A percentile compares a stretch with the other conserved stretches of the same genome.
phyloP scores from a whole-genome alignment of 805 yeast species.

The Helenozyma rhizophorensis region DNA sequence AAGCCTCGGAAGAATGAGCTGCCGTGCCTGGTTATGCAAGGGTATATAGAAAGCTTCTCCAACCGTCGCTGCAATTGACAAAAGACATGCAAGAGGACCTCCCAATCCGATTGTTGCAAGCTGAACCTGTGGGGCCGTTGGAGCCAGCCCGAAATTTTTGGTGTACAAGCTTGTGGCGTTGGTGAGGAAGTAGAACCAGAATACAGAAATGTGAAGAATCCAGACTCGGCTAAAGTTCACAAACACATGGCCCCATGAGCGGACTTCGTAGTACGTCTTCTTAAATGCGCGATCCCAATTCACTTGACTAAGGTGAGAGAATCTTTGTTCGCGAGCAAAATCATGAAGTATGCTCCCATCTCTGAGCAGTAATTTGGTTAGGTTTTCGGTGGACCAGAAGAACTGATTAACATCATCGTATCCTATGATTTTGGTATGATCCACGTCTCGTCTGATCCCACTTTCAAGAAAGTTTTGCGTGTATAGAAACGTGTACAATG shows the following conservation, averaged over 20 bases:
- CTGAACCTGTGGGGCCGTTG: slow-evolving; percentile 68
- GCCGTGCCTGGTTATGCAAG: no score
- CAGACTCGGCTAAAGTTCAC: slow-evolving; percentile 83
- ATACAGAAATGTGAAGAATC: slow-evolving; percentile 64
- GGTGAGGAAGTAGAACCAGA: slow-evolving; percentile 77
- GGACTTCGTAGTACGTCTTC: slow-evolving; percentile 91
- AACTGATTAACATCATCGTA: slow-evolving; percentile 88
- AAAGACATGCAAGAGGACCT: slow-evolving; percentile 50
- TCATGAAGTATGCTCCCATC: slow-evolving; percentile 47
- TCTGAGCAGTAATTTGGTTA: slow-evolving; percentile 49
- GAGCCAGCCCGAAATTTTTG: slow-evolving; percentile 49
- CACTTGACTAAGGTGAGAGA: slow-evolving; percentile 47
- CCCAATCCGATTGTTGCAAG: slow-evolving; percentile 50
- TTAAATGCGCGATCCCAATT: slow-evolving; percentile 70
- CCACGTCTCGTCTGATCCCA: slow-evolving; percentile 49
- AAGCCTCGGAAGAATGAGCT: no score
- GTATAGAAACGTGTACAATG: slow-evolving; percentile 59
- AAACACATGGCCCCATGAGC: slow-evolving; percentile 95
- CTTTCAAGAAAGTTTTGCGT: slow-evolving; percentile 47
- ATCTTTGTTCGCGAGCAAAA: slow-evolving; percentile 53
- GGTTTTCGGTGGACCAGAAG: slow-evolving; percentile 76
- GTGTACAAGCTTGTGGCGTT: slow-evolving; percentile 63
- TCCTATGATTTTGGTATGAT: slow-evolving; percentile 69
- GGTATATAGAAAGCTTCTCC: no score
- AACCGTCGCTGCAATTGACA: no score